A percentile compares a stretch with the other conserved stretches of the same genome.
Conservation (phyloP, 169 alveolate species). For the Eimeria acervulina region DNA sequence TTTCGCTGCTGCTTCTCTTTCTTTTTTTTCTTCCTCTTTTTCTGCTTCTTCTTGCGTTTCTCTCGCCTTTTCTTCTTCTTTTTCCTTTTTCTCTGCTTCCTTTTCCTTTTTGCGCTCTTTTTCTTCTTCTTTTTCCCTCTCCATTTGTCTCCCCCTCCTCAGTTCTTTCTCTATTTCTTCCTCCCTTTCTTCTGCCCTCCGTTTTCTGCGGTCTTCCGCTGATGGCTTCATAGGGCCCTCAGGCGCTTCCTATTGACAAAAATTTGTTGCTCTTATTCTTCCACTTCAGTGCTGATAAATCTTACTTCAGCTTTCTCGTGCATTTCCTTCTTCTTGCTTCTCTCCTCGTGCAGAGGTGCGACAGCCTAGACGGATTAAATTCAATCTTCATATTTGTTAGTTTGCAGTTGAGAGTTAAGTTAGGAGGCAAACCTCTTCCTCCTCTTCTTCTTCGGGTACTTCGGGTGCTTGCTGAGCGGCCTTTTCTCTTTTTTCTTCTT, state of each 20-base stretch:
- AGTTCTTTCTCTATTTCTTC: not conserved
- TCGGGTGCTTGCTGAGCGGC: not conserved
- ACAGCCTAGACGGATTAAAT: not conserved
- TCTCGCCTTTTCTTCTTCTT: not conserved
- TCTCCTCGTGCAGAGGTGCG: not conserved
- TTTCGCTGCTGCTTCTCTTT: not conserved
- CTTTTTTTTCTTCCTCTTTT: not conserved
- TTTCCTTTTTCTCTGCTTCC: not conserved
- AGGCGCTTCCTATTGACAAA: not conserved
- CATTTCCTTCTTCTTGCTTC: not conserved
- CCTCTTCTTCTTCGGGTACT: constrained; percentile 30
- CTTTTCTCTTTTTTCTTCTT: not conserved
- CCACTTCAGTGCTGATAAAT: not conserved
- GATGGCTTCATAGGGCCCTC: not conserved
- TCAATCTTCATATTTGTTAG: not conserved
- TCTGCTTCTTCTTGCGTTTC: not conserved
- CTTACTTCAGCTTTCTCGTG: not conserved
- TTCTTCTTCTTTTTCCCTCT: not conserved
- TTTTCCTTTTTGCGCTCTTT: not conserved
- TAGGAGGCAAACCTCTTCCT: not conserved
- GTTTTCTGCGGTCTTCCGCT: not conserved
- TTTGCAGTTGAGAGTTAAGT: not conserved
- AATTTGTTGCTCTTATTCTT: not conserved
- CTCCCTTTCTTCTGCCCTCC: not conserved
- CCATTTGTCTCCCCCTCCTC: not conserved